Conservation (phyloP, 257 asterid species). For the Nicotiana tomentosiformis region DNA sequence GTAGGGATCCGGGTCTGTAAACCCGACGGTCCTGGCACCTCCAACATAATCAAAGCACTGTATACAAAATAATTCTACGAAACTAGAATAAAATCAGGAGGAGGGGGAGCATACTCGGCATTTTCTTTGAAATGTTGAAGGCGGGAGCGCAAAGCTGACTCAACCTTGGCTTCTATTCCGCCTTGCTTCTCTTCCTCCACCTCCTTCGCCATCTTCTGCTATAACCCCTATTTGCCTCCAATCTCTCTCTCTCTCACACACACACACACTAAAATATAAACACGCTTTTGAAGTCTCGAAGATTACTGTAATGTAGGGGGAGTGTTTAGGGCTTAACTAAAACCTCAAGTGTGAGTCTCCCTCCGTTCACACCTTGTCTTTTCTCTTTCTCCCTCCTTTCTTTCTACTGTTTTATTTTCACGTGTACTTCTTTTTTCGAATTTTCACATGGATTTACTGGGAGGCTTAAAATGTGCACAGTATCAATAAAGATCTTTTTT, state of each 20-base stretch:
- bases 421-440: too few species aligned
- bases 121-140: constrained; percentile 60
- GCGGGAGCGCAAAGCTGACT: constrained; percentile 52
- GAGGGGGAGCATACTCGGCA: constrained; percentile 35
- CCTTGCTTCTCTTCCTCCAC: constrained; percentile 29
- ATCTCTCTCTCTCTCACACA: background rate
- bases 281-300: background rate
- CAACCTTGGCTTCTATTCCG: constrained; percentile 38
- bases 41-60: background rate
- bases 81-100: background rate
- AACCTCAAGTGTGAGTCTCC: background rate
- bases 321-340: background rate
- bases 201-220: constrained; percentile 16
- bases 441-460: too few species aligned
- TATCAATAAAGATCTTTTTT: too few species aligned
- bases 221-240: background rate
- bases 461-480: too few species aligned
- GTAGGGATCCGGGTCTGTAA: background rate
- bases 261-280: background rate
- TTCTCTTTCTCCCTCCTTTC: too few species aligned
- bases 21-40: background rate
- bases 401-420: too few species aligned
- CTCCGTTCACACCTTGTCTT: background rate
- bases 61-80: background rate
- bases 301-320: background rate